Evolutionary conservation across 2,329 filamentous ascomycete genomes (phyloP), one percentile per base, ranked within the genome.

Genomic region (Aspergillus piperis): DNA sequence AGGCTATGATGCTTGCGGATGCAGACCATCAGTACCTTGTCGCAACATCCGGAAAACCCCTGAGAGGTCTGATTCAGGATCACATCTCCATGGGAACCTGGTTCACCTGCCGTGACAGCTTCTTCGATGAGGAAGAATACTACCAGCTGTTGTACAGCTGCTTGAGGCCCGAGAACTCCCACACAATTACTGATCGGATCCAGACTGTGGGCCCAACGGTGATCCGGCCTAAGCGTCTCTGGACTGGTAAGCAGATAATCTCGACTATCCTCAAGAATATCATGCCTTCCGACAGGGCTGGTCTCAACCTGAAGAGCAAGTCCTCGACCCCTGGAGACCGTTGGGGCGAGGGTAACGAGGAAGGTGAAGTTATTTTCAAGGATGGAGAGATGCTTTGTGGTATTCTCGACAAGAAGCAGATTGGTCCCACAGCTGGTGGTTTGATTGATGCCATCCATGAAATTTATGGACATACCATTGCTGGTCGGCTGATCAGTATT

Each of bases 21-120:
- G 97, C 95, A 2, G 94, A 99, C 74, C 93, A 97, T 72, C 95
- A 99, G 71, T 99, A 99, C 73, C 85, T 99, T 38, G 96, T 93
- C 36, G 91, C 90, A 19, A 99, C 95, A 3, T 91, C 92, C 15
- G 95, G 95, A 59, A 96, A 96, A 72, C 95, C 95, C 0, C 82
- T 99, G 15, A 86, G 95, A 82, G 95, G 95, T 86, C 81, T 99
- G 54, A 99, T 99, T 78, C 96, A 99, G 78, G 95, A 99, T 83
- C 95, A 99, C 76, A 90, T 99, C 62, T 97, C 94, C 2, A 94
- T 99, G 73, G 92, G 91, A 48, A 91, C 96, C 3, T 89, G 90
- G 77, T 85, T 99, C 59, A 96, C 93, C 59, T 96, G 88, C 75
- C 88, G 91, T 70, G 95, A 99, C 75, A 91, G 90, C 3, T 94